phyloP scores from a whole-genome alignment of 2,329 filamentous ascomycete species.

The Exophiala dermatitidis region DNA sequence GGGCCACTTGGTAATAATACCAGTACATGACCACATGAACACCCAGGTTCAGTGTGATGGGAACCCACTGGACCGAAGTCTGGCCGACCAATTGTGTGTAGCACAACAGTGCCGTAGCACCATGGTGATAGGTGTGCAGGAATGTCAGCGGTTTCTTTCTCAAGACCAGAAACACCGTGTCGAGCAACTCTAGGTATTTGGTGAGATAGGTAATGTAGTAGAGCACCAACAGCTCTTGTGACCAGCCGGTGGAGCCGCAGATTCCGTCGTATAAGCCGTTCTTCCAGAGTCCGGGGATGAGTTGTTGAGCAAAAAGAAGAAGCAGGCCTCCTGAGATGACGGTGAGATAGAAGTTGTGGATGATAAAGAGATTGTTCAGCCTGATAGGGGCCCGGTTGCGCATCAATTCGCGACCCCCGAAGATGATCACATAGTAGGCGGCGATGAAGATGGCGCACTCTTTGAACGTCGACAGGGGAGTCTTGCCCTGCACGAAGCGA shows the following conservation, averaged over 20 bases:
- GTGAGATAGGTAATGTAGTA: conserved; percentile 61
- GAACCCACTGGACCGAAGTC: conserved; percentile 90
- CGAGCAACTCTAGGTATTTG: conserved; percentile 92
- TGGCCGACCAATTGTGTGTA: conserved; percentile 93
- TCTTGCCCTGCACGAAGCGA: conserved; percentile 70
- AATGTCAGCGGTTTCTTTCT: conserved; percentile 99
- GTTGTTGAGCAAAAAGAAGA: conserved; percentile 81
- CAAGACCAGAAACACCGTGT: conserved; percentile 93
- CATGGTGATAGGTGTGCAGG: conserved; percentile 98
- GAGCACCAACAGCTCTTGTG: too few species aligned
- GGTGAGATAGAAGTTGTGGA: conserved; percentile 95
- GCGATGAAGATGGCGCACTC: conserved; percentile 73
- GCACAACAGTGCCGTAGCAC: conserved; percentile 92
- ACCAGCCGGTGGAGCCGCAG: conserved; percentile 46
- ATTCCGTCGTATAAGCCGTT: conserved; percentile 84
- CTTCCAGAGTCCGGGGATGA: conserved; percentile 73
- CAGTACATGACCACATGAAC: conserved; percentile 99
- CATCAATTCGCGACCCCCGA: conserved; percentile 89
- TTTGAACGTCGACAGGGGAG: conserved; percentile 83
- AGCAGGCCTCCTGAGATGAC: conserved; percentile 73
- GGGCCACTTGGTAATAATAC: conserved; percentile 99
- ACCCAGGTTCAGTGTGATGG: conserved; percentile 82
- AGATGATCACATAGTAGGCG: conserved; percentile 88
- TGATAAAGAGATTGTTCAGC: conserved; percentile 84
- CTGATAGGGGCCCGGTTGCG: conserved; percentile 76